A percentile compares a stretch with the other conserved stretches of the same genome.
Conservation (phyloP, 2,329 filamentous ascomycete species). For the Endoconidiophora laricicola region DNA sequence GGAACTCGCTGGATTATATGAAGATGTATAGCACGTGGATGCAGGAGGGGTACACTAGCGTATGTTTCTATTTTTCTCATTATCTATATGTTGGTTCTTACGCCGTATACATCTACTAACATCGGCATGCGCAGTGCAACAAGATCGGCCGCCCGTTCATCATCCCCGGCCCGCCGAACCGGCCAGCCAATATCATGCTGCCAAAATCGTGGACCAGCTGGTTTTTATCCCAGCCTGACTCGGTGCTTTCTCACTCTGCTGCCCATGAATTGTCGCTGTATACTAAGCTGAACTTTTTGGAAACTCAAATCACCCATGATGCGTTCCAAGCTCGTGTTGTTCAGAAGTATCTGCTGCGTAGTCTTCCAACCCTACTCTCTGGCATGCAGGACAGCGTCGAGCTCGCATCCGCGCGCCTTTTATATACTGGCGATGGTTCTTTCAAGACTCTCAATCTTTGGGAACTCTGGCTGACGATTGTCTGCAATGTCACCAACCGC, state of each 20-base stretch:
- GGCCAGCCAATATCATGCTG: constrained; percentile 28
- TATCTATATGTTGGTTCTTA: background rate
- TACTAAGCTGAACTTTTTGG: constrained; percentile 27
- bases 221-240: constrained; percentile 32
- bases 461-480: constrained; percentile 27
- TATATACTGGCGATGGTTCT: constrained; percentile 21
- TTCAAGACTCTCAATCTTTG: constrained; percentile 28
- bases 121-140: constrained; percentile 21
- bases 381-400: constrained; percentile 26
- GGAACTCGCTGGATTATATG: constrained; percentile 25
- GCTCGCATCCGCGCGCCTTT: constrained; percentile 20
- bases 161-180: constrained; percentile 24
- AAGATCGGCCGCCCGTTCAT: constrained; percentile 27
- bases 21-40: constrained; percentile 25
- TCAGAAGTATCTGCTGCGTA: constrained; percentile 27
- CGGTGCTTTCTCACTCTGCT: constrained; percentile 24
- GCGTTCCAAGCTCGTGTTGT: constrained; percentile 26
- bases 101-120: background rate
- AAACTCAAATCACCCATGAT: constrained; percentile 20
- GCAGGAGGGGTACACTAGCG: constrained; percentile 27
- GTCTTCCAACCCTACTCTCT: constrained; percentile 24
- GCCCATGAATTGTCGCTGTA: constrained; percentile 26
- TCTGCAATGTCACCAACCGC: constrained; percentile 28
- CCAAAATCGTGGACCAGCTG: constrained; percentile 27
- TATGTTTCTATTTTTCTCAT: constrained; percentile 9